Evolutionary conservation across 1,139 yeast genomes (phyloP).

Genomic region (Taphrina populina): DNA sequence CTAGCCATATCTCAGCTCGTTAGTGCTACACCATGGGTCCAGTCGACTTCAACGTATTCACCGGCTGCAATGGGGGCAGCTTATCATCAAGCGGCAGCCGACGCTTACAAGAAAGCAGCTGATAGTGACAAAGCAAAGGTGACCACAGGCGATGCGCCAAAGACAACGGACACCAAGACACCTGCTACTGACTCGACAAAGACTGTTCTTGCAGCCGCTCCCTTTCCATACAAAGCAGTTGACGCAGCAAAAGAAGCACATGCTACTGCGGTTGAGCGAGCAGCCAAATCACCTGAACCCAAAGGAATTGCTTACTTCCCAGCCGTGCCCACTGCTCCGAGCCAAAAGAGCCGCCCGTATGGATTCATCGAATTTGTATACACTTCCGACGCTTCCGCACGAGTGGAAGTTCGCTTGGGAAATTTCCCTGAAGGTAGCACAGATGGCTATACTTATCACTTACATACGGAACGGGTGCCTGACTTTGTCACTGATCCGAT

Average conservation of each 20-base stretch:
- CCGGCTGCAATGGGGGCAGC: slow-evolving; percentile 14
- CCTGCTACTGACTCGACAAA: neutral
- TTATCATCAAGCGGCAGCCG: slow-evolving; percentile 5
- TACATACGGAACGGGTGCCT: slow-evolving; percentile 17
- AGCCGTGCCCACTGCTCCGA: neutral
- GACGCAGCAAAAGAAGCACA: slow-evolving; percentile 6
- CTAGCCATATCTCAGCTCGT: no score
- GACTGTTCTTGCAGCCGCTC: neutral
- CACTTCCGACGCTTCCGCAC: slow-evolving; percentile 3
- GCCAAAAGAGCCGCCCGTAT: slow-evolving; percentile 1
- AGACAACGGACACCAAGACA: neutral
- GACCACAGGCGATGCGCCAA: no score
- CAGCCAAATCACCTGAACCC: slow-evolving; percentile 13
- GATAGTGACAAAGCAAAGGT: neutral
- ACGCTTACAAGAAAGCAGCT: neutral
- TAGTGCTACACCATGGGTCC: slow-evolving; percentile 12
- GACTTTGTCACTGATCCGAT: slow-evolving; percentile 4
- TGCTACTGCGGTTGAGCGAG: neutral
- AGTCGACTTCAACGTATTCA: neutral
- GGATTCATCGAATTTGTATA: slow-evolving; percentile 8
- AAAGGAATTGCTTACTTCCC: slow-evolving; percentile 6
- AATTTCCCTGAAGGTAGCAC: slow-evolving; percentile 5
- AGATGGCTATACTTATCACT: slow-evolving; percentile 18
- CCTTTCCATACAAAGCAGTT: neutral
- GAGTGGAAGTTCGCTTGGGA: slow-evolving; percentile 12